Percentiles rank a stretch among this genome's conserved stretches.
Evolutionary conservation across 169 alveolate genomes (phyloP).

Genomic region (Cryptosporidium viatorum): DNA sequence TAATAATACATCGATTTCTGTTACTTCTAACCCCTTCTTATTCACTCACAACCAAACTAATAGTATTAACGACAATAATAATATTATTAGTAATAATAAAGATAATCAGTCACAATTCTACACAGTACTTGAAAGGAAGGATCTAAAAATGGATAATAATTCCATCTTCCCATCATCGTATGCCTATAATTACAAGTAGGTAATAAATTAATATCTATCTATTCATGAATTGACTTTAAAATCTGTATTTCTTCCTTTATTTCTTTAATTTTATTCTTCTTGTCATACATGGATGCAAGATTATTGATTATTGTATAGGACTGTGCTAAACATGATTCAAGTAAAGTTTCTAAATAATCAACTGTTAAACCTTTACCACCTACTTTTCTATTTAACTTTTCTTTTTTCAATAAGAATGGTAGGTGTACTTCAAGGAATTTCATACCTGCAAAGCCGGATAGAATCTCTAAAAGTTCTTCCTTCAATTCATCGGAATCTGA

Average conservation of each 20-base stretch:
- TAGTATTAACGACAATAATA: background rate
- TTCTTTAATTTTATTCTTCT: slow-evolving; percentile 5
- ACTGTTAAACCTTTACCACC: background rate
- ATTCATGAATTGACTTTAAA: background rate
- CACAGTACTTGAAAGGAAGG: slow-evolving; percentile 18
- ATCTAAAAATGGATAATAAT: slow-evolving; percentile 2
- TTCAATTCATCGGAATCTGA: background rate
- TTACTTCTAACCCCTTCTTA: slow-evolving; percentile 3
- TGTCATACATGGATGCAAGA: background rate
- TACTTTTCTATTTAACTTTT: background rate
- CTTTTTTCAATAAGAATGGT: background rate
- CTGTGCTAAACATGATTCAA: background rate
- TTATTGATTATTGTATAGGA: background rate
- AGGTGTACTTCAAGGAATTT: background rate
- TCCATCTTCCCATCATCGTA: slow-evolving; percentile 47
- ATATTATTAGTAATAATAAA: too few relatives aligned
- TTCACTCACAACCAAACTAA: slow-evolving; percentile 2
- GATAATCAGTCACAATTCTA: background rate
- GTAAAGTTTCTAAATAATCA: background rate
- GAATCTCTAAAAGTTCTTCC: background rate
- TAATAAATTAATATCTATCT: background rate
- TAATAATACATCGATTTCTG: background rate
- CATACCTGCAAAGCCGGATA: background rate
- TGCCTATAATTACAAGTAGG: background rate
- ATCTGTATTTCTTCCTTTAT: slow-evolving; percentile 6